Base-by-base conservation (phyloP, 208 protist species). In the Porcisia hertigi region DNA sequence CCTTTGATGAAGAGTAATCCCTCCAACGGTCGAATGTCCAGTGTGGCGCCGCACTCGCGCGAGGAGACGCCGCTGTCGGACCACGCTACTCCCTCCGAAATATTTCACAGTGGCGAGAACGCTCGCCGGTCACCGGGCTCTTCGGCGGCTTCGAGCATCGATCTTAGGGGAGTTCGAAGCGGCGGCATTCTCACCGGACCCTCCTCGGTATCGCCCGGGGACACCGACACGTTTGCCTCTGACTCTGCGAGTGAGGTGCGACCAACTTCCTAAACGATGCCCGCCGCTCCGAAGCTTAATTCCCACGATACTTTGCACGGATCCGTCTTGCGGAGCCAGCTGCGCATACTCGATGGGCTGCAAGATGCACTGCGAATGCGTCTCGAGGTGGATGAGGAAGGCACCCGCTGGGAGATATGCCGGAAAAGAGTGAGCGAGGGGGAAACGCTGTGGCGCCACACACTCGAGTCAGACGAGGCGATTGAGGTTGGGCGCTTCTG, bases 271-370 rank as follows among this genome's bases (percentile, higher is more conserved):
- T 7, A 12, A 25, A 67, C 34, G 9, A 67, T 7, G 41, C 39
- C 62, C 3, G 23, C 62, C 18, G 20, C 6, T 49, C 5, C 16
- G 52, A 43, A n/a, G 4, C 12, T 11, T 12, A 45, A 53, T 39
- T 41, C 75, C 9, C 36, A 54, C 3, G 63, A 36, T 11, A 5
- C 12, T 12, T 34, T 75, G 34, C 76, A 59, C 43, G 30, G 34
- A 20, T 73, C 71, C 11, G 71, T 81, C 3, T 0, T 59, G 57
- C 53, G 54, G 30, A 52, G 43, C 14, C 77, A 76, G 36, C 23
- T 76, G 53, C 39, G 60, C 54, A 16, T 81, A 3, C 49, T 81
- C 16, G 12, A 4, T 3, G 71, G 58, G n/a, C 57, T 77, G 54
- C 65, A 81, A 47, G 54, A 16, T 23, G 6, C 64, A 4, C 49